Evolutionary conservation across 306 rosid genomes (phyloP).

Genomic region (Cucumis cinereus): DNA sequence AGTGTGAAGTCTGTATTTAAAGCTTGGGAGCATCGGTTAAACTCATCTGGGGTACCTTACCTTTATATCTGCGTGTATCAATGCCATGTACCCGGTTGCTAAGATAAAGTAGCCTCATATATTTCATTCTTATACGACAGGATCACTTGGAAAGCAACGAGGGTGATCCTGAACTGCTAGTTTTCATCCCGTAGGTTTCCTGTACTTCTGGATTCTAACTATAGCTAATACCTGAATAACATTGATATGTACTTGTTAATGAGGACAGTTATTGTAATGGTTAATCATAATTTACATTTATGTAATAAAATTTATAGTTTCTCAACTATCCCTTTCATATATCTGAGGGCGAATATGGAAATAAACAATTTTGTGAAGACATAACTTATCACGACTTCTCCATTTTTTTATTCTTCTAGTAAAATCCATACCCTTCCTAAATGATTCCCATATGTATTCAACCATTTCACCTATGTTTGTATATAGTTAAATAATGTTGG

Average conservation of each 20-base stretch:
- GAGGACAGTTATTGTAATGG: not conserved
- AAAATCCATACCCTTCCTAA: not conserved
- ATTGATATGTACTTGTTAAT: not conserved
- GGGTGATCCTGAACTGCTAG: conserved; percentile 95
- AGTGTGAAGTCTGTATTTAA: conserved; percentile 80
- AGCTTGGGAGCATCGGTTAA: conserved; percentile 88
- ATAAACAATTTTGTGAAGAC: not conserved
- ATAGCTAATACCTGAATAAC: not conserved
- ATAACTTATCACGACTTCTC: not conserved
- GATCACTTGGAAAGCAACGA: conserved; percentile 89
- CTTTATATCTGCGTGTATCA: not conserved
- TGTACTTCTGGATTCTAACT: not conserved
- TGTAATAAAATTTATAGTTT: not conserved
- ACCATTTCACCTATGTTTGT: not conserved
- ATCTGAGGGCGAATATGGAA: not conserved
- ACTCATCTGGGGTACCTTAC: conserved; percentile 54
- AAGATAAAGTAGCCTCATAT: not conserved
- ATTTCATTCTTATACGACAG: conserved; percentile 17
- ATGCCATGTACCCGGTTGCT: not conserved
- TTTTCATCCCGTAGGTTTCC: conserved; percentile 66
- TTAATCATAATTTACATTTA: not conserved
- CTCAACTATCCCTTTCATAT: not conserved
- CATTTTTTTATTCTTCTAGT: not conserved
- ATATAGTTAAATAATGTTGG: not conserved
- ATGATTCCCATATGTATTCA: not conserved